Percentiles rank a stretch among this genome's conserved stretches.
These are phyloP conservation scores for Mortierella alpina DNA, from an alignment of 192 early-diverging fungal genomes.

Conservation along the genomic window DNA sequence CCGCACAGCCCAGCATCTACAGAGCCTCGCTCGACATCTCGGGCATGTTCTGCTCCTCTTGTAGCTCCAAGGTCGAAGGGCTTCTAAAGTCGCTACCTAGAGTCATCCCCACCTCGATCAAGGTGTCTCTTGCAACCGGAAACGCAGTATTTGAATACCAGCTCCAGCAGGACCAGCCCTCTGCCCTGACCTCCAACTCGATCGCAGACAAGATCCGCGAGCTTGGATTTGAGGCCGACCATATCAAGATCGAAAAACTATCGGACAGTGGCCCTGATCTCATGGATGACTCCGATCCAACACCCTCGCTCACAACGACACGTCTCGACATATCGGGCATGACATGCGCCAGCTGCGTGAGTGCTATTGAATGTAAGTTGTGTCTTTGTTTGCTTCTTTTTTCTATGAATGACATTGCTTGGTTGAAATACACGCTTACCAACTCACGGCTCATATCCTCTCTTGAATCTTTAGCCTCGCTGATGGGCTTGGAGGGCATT, in stretches of 20 bases:
- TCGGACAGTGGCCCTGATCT: conserved; percentile 6
- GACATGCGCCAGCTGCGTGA: conserved; percentile 90
- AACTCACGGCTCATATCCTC: not conserved
- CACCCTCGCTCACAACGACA: conserved; percentile 20
- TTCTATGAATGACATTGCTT: not conserved
- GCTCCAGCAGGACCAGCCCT: not conserved
- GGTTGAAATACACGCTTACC: not conserved
- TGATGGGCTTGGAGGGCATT: conserved; percentile 57
- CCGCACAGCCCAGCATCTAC: not conserved
- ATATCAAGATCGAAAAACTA: conserved; percentile 47
- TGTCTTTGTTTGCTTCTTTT: conserved; percentile 1
- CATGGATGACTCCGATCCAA: not conserved
- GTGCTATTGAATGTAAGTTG: conserved; percentile 68
- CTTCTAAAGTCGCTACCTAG: conserved; percentile 39
- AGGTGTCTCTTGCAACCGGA: conserved; percentile 41
- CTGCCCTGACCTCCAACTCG: conserved; percentile 26
- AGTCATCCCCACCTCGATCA: conserved; percentile 34
- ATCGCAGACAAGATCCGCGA: conserved; percentile 53
- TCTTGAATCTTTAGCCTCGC: conserved; percentile 10
- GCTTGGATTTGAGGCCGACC: conserved; percentile 57
- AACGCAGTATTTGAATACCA: conserved; percentile 46
- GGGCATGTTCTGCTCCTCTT: conserved; percentile 58
- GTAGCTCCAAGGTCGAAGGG: conserved; percentile 50
- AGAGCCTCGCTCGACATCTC: conserved; percentile 46
- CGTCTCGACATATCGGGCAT: conserved; percentile 74